These are phyloP conservation scores for Phytophthora palmivora DNA, from an alignment of 352 stramenopile species.

Conservation along the genomic window DNA sequence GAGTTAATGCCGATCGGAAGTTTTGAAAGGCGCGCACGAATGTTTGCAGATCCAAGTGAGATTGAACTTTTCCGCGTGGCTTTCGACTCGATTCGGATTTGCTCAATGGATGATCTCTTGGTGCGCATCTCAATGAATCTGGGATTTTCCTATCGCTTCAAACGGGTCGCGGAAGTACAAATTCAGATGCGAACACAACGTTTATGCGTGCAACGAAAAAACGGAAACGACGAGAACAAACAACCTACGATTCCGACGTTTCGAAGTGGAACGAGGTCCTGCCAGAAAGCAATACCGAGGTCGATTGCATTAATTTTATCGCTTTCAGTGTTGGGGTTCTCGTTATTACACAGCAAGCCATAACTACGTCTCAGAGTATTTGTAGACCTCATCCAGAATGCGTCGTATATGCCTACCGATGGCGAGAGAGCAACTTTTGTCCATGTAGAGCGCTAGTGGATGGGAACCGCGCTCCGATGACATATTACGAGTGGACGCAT, in stretches of 20 bases:
- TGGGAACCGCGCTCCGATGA: slow-evolving; percentile 25
- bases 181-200: slow-evolving; percentile 15
- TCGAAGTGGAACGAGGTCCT: no score
- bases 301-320: slow-evolving; percentile 4
- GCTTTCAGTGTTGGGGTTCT: slow-evolving; percentile 19
- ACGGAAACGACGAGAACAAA: no score
- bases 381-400: slow-evolving; percentile 35
- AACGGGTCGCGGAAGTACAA: slow-evolving; percentile 36
- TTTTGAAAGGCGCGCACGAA: slow-evolving; percentile 43
- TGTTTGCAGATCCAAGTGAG: slow-evolving; percentile 35
- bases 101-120: slow-evolving; percentile 26
- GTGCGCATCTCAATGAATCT: slow-evolving; percentile 42
- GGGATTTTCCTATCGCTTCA: slow-evolving; percentile 43
- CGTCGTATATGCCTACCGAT: slow-evolving; percentile 38
- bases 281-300: not conserved
- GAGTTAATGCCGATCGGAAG: slow-evolving; percentile 32
- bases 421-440: slow-evolving; percentile 10
- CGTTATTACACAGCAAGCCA: slow-evolving; percentile 7
- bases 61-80: slow-evolving; percentile 36
- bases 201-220: not conserved
- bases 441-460: slow-evolving; percentile 42
- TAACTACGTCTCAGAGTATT: slow-evolving; percentile 11
- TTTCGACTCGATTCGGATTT: slow-evolving; percentile 44
- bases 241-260: no score
- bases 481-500: slow-evolving; percentile 38